Base-by-base conservation (phyloP, 2,329 filamentous ascomycete species). In the Exophiala sideris region DNA sequence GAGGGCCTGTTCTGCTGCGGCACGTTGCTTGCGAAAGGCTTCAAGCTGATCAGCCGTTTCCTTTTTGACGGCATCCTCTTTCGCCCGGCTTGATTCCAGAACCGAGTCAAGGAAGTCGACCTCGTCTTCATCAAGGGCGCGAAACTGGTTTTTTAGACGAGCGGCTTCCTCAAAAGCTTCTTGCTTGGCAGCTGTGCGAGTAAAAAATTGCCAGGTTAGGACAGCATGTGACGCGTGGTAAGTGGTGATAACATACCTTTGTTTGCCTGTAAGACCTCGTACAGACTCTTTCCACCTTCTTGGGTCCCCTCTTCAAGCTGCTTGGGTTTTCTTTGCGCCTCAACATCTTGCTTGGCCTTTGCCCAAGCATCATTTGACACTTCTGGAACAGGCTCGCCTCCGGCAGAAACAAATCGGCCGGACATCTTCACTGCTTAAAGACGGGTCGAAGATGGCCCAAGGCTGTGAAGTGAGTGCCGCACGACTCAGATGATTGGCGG, bases 21-120 rank as follows among this genome's bases (percentile, higher is more conserved):
- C 80, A 56, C 80, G 81, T 62, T 81, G 79, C 57, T 74, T 76
- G 29, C 81, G 76, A 60, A 86, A 86, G 1, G 73, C 63, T 38
- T 83, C 80, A 9, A 86, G 68, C 63, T 82, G 79, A 58, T 83
- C 80, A 4, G 72, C 70, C 0, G 81, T 85, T 60, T 86, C 80
- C 61, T 76, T 79, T 62, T 75, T 79, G 41, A 85, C 73, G 3
- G 75, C 78, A 2, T 72, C 76, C 62, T 85, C 82, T 64, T 83
- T 74, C 18, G 76, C 77, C 21, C 81, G 73, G 21, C 78, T 79
- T 5, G 76, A 78, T 61, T 84, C 80, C 33, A 81, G 70, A 1
- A 86, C 72, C 0, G 79, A 80, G 56, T 85, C 76, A 3, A 79
- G 66, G 55, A 78, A 79, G 2, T 78, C 76, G 44, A 78, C 68